phyloP scores from a whole-genome alignment of 2,329 filamentous ascomycete species.

The Fusarium mundagurra region DNA sequence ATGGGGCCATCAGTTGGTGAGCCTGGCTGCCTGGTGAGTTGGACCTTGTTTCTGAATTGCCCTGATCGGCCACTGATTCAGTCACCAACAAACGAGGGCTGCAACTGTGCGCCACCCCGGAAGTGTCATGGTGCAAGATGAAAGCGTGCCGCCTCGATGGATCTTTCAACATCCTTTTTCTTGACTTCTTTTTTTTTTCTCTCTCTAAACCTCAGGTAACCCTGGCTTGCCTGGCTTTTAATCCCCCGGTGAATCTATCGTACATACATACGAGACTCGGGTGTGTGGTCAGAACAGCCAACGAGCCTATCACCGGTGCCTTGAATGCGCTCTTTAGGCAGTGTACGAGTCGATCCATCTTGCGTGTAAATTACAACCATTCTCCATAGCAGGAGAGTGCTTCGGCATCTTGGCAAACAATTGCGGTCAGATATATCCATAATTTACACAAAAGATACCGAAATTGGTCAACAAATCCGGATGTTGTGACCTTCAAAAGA shows the following conservation, averaged over 20 bases:
- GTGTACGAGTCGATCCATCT: conserved; percentile 22
- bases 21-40: neutral
- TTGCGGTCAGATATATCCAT: neutral
- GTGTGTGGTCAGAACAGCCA: conserved; percentile 1
- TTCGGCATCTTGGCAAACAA: conserved; percentile 4
- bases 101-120: conserved; percentile 37
- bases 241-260: conserved; percentile 2
- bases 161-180: conserved; percentile 2
- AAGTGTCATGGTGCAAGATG: conserved; percentile 12
- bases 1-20: conserved; percentile 10
- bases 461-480: neutral
- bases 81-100: conserved; percentile 35
- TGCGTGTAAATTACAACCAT: conserved; percentile 9
- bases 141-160: conserved; percentile 23
- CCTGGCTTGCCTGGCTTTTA: neutral
- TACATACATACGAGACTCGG: neutral
- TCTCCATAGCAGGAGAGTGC: conserved; percentile 4
- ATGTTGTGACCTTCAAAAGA: neutral
- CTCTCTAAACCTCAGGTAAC: neutral
- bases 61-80: conserved; percentile 41
- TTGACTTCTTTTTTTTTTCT: neutral
- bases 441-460: neutral
- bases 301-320: conserved; percentile 2
- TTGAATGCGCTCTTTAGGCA: conserved; percentile 11
- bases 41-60: conserved; percentile 25